Percentiles rank a stretch among this genome's conserved stretches.
Evolutionary conservation across 441 rosid genomes (phyloP).

Genomic region (Eutrema salsugineum): DNA sequence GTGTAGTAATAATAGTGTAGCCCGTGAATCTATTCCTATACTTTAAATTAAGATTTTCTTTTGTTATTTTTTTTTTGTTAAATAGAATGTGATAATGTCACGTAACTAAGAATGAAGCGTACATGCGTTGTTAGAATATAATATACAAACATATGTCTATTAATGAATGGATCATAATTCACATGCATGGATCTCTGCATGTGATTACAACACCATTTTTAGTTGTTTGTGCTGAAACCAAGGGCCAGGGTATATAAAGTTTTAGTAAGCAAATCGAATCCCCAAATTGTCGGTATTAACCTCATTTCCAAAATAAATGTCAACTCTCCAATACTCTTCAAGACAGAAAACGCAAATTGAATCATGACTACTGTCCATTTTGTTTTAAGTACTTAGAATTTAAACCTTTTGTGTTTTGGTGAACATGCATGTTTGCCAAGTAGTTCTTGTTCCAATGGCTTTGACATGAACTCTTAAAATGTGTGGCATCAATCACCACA

Average conservation of each 20-base stretch:
- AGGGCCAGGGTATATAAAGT: background rate
- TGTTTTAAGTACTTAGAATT: background rate
- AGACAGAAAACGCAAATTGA: background rate
- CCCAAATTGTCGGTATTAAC: slow-evolving; percentile 8
- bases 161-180: background rate
- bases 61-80: background rate
- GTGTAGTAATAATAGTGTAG: background rate
- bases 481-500: background rate
- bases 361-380: background rate
- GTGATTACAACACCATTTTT: slow-evolving; percentile 7
- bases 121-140: background rate
- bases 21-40: slow-evolving; percentile 23
- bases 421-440: background rate
- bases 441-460: no score
- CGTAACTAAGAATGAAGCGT: background rate
- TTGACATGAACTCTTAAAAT: no score
- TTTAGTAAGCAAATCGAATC: background rate
- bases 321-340: background rate
- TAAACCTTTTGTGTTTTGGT: background rate
- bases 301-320: background rate
- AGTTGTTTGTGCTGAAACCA: background rate
- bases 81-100: slow-evolving; percentile 2
- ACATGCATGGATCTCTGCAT: slow-evolving; percentile 26
- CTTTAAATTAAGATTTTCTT: background rate
- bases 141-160: background rate